Percentiles rank a stretch among this genome's conserved stretches.
Evolutionary conservation across 257 asterid species (phyloP).

Genomic region (Anisodus acutangulus): DNA sequence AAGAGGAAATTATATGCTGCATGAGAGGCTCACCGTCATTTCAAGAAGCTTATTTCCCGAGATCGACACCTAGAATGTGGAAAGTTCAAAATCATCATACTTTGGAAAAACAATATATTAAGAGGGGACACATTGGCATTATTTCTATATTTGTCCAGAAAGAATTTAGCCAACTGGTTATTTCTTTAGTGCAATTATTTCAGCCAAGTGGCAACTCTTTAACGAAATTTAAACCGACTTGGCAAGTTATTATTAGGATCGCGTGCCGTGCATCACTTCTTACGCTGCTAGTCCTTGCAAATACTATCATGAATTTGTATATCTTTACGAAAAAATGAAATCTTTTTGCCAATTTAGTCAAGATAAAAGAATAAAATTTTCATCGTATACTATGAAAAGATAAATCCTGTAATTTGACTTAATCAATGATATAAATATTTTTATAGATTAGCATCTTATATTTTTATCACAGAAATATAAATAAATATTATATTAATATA

Average conservation of each 20-base stretch:
- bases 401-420: too few relatives aligned
- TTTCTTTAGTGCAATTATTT: background rate
- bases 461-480: too few relatives aligned
- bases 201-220: slow-evolving; percentile 27
- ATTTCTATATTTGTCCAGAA: background rate
- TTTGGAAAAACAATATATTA: background rate
- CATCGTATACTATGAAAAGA: too few relatives aligned
- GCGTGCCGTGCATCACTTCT: slow-evolving; percentile 13
- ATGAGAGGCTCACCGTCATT: background rate
- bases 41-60: background rate
- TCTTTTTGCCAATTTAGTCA: too few relatives aligned
- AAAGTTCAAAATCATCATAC: background rate
- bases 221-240: slow-evolving; percentile 1
- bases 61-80: background rate
- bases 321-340: too few relatives aligned
- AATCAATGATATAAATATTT: too few relatives aligned
- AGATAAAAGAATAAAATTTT: too few relatives aligned
- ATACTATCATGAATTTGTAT: too few relatives aligned
- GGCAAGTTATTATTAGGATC: slow-evolving; percentile 15
- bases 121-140: slow-evolving; percentile 20
- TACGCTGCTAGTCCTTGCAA: background rate
- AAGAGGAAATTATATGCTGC: background rate
- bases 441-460: too few relatives aligned
- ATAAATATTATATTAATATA: too few relatives aligned
- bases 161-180: background rate